These are phyloP conservation scores for Cladosporium colombiae DNA, from an alignment of 2,329 filamentous ascomycete genomes.

Conservation along the genomic window DNA sequence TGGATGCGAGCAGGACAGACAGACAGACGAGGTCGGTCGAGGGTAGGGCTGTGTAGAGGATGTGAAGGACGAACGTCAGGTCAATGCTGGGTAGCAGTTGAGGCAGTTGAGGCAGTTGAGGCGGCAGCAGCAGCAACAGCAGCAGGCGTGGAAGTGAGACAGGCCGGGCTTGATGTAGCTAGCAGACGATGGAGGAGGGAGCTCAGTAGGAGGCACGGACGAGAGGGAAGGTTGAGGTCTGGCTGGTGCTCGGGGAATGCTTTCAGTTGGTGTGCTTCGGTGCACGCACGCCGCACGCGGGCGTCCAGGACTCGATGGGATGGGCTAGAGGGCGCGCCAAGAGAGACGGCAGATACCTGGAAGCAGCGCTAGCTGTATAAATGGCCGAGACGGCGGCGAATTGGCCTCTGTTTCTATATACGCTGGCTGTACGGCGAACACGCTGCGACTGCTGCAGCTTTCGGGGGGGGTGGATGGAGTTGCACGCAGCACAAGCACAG, in stretches of 20 bases:
- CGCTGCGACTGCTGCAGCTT: background rate
- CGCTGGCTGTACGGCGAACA: background rate
- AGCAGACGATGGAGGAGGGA: background rate
- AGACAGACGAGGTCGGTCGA: background rate
- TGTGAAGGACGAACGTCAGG: background rate
- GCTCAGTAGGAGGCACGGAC: background rate
- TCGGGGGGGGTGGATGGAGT: background rate
- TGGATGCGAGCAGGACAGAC: background rate
- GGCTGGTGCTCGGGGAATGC: background rate
- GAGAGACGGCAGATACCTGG: background rate
- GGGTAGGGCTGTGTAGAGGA: background rate
- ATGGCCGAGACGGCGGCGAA: background rate
- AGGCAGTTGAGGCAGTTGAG: background rate
- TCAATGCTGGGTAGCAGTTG: background rate
- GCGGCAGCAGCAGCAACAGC: background rate
- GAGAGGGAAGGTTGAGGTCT: slow-evolving; percentile 1
- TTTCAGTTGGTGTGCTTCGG: background rate
- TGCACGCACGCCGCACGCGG: background rate
- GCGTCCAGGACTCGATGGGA: background rate
- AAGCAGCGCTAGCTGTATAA: background rate
- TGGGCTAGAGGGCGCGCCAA: background rate
- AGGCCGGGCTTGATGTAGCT: slow-evolving; percentile 1
- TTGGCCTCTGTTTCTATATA: background rate
- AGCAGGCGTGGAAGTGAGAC: slow-evolving; percentile 8
- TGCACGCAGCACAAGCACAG: background rate